These are phyloP conservation scores for Sisymbrium altissimum DNA, from an alignment of 345 rosid species.

Conservation along the genomic window DNA sequence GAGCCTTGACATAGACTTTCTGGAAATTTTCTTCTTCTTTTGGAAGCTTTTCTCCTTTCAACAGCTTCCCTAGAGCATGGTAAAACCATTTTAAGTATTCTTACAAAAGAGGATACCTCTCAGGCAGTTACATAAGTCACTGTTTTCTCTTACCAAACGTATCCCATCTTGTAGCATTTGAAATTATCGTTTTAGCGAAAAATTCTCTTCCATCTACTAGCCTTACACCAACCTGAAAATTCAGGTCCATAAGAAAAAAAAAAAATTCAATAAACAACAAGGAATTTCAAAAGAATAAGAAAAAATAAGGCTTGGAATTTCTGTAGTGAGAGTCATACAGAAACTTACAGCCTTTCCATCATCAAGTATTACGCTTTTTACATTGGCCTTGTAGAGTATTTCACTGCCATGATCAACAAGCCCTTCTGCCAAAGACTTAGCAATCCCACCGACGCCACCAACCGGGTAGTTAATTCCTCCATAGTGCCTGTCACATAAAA, in stretches of 20 bases:
- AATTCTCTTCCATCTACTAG: slow-evolving; percentile 81
- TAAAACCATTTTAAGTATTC: neutral
- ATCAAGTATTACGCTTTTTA: slow-evolving; percentile 63
- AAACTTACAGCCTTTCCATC: slow-evolving; percentile 79
- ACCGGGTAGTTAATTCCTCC: slow-evolving; percentile 96
- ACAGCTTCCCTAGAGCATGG: slow-evolving; percentile 59
- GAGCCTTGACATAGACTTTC: slow-evolving; percentile 85
- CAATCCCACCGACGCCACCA: slow-evolving; percentile 97
- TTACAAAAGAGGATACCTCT: slow-evolving; percentile 1
- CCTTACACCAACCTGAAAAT: slow-evolving; percentile 76
- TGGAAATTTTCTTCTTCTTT: slow-evolving; percentile 90
- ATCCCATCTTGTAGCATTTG: slow-evolving; percentile 99
- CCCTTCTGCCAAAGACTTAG: slow-evolving; percentile 76
- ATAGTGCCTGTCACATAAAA: slow-evolving; percentile 93
- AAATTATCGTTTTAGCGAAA: slow-evolving; percentile 70
- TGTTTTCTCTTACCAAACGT: slow-evolving; percentile 72
- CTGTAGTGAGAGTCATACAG: slow-evolving; percentile 1
- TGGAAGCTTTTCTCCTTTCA: slow-evolving; percentile 80
- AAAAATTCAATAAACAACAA: neutral
- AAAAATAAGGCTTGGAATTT: neutral
- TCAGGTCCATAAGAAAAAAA: neutral
- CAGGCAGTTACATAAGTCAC: neutral
- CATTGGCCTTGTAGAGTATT: slow-evolving; percentile 84
- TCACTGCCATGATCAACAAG: slow-evolving; percentile 75
- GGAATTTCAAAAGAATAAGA: neutral